A percentile compares a stretch with the other conserved stretches of the same genome.
phyloP scores from a whole-genome alignment of 2,329 filamentous ascomycete species.

The Chrysoporthe austroafricana region DNA sequence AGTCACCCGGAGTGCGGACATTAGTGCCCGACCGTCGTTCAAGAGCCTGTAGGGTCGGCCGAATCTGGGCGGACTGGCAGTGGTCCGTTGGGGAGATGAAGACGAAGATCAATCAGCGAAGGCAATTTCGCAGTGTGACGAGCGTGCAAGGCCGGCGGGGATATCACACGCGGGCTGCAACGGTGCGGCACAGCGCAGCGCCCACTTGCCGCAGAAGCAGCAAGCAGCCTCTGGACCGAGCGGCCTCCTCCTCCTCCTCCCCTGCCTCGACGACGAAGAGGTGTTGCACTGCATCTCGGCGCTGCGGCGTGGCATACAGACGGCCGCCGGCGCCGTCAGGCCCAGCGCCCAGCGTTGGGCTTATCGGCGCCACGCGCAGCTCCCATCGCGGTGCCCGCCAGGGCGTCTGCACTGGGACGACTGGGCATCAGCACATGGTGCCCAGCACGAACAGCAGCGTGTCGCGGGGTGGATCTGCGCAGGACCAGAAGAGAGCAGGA shows the following conservation, averaged over 20 bases:
- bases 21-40: neutral
- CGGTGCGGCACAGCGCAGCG: conserved; percentile 3
- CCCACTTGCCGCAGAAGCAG: neutral
- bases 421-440: neutral
- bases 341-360: neutral
- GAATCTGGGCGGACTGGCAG: neutral
- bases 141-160: conserved; percentile 9
- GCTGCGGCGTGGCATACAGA: neutral
- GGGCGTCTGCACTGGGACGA: neutral
- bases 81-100: neutral
- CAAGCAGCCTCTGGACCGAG: neutral
- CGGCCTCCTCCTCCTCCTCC: neutral
- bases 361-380: neutral
- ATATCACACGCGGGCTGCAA: conserved; percentile 11
- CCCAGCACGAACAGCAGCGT: neutral
- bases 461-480: neutral
- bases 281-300: neutral
- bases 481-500: neutral
- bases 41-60: neutral
- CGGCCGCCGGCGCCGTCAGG: neutral
- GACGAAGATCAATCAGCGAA: conserved; percentile 1
- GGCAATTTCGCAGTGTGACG: conserved; percentile 4
- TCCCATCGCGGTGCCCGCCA: neutral
- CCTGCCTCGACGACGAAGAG: neutral
- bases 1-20: neutral